Evolutionary conservation across 345 rosid species (phyloP).

Genomic region (Sisymbrium irio): DNA sequence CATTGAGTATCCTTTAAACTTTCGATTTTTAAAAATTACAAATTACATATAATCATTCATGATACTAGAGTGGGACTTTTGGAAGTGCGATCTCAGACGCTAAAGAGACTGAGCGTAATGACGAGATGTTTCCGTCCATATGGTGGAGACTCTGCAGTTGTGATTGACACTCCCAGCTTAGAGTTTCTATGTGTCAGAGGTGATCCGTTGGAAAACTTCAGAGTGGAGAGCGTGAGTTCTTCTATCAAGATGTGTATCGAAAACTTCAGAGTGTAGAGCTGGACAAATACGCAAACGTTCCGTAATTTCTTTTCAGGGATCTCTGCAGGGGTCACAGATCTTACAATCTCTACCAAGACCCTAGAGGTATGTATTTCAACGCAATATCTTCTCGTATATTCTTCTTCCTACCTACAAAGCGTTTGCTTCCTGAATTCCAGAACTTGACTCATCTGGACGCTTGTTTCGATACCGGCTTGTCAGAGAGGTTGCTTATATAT

Average conservation of each 20-base stretch:
- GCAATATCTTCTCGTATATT: not conserved
- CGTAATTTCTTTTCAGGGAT: not conserved
- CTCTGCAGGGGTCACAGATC: not conserved
- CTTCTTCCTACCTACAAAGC: no score
- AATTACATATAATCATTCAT: no score
- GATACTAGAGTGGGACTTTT: not conserved
- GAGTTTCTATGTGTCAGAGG: no score
- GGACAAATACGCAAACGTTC: not conserved
- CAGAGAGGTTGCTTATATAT: constrained; percentile 4
- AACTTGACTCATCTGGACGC: constrained; percentile 3
- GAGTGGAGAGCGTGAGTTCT: not conserved
- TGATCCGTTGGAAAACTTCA: no score
- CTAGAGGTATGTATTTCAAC: not conserved
- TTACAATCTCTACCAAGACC: not conserved
- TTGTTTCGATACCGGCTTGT: not conserved
- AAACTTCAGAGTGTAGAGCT: no score
- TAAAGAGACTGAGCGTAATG: no score
- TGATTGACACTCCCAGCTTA: no score
- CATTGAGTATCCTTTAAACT: no score
- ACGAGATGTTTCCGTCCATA: not conserved
- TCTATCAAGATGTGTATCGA: not conserved
- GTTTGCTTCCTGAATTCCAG: not conserved
- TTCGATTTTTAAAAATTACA: no score
- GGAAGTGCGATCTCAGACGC: not conserved
- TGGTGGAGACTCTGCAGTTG: no score